Percentiles rank a stretch among this genome's conserved stretches.
Conservation (phyloP, 768 basidiomycete species). For the Mycena sanguinolenta region DNA sequence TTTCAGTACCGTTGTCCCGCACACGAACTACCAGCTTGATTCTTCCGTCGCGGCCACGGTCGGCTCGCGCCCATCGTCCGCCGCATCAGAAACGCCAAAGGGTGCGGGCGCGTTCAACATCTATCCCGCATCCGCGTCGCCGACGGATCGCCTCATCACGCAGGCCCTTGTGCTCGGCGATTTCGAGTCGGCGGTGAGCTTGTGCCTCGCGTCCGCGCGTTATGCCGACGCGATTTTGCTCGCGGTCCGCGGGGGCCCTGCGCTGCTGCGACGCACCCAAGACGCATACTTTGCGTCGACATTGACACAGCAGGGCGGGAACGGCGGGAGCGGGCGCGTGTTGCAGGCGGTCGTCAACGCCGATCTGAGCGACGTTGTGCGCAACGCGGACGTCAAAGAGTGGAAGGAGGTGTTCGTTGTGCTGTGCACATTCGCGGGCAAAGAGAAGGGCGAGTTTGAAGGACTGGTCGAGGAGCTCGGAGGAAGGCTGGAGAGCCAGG, state of each 20-base stretch:
- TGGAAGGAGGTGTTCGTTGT: constrained; percentile 99
- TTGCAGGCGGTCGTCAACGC: constrained; percentile 95
- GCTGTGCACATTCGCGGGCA: constrained; percentile 90
- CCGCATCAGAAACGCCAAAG: constrained; percentile 80
- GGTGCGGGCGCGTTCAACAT: constrained; percentile 87
- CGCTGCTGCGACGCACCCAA: constrained; percentile 89
- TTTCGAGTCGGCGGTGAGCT: constrained; percentile 90
- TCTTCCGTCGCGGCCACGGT: constrained; percentile 96
- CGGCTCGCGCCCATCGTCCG: constrained; percentile 90
- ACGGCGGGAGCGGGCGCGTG: constrained; percentile 68
- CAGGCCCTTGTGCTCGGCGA: constrained; percentile 97
- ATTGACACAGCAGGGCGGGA: constrained; percentile 32
- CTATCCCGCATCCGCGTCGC: constrained; percentile 88
- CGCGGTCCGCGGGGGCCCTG: constrained; percentile 90
- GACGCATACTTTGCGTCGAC: constrained; percentile 85
- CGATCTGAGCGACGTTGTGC: constrained; percentile 93
- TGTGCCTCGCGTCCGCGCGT: constrained; percentile 90
- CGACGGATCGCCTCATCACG: constrained; percentile 89
- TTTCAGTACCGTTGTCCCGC: constrained; percentile 90
- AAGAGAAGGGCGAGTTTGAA: constrained; percentile 79
- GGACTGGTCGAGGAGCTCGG: constrained; percentile 94
- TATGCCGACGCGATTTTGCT: constrained; percentile 96
- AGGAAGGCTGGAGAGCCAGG: constrained; percentile 89
- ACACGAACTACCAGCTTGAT: constrained; percentile 83
- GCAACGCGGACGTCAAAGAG: constrained; percentile 94